Base-by-base conservation (phyloP, 352 stramenopile genomes). In the Globisporangium irregulare region DNA sequence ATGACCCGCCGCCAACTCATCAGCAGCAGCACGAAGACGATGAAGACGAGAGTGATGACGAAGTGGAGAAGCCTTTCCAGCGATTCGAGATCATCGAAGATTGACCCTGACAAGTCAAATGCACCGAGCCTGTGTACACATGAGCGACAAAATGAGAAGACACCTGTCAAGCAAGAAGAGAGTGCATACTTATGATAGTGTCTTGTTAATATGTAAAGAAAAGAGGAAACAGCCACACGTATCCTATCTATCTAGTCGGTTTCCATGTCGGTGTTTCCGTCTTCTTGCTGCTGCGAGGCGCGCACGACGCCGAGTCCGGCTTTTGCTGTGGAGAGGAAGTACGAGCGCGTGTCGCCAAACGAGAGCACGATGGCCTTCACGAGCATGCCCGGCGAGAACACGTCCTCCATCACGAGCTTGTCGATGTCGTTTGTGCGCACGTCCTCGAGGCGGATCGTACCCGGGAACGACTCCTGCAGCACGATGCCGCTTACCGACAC, bases 261-360 rank as follows among this genome's bases (percentile, higher is more conserved):
- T 59, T 84, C 78, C 76, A 84, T 81, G 67, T 77, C 74, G 51
- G 67, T 73, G 54, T 54, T 71, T 20, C 78, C 68, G 63, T 73
- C 62, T 50, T 77, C 68, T 20, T 81, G 62, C 32, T 82, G 66
- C 71, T 71, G 67, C 22, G 72, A 71, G 20, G 68, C 73, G 24
- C 73, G 79, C 43, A 95, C 75, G 24, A 93, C 77, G 9, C 87
- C 87, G 20, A 95, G 68, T 38, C 84, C 87, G 29, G 81, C 36
- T 60, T 87, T 88, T 22, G 87, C 85, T 32, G 86, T 95, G 6
- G 86, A 94, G 0, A 95, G 69, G 62, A 93, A 95, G 75, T 94
- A 95, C 6, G 87, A 93, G 7, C 86, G 82, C n/a, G 82, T 91
- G 72, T 95, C 86, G 22, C 87, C 87, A 27, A 92, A 92, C n/a